phyloP scores from a whole-genome alignment of 1,284 basidiomycete genomes.

The Pascua guehoae region DNA sequence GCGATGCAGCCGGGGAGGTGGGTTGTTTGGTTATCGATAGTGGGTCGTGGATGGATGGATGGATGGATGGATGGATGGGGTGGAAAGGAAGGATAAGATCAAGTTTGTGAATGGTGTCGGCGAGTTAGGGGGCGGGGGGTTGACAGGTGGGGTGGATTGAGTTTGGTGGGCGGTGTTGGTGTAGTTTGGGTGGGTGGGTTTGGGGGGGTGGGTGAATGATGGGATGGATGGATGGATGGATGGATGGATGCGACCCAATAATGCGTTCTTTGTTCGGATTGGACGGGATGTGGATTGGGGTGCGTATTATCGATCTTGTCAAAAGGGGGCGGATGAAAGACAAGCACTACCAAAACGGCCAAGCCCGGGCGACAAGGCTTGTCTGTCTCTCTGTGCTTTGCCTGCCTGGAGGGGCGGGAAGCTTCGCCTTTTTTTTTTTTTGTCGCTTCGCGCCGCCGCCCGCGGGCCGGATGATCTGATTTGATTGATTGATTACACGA shows the following conservation, averaged over 20 bases:
- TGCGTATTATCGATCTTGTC: neutral
- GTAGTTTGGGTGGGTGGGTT: neutral
- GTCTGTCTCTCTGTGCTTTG: too few relatives aligned
- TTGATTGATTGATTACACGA: too few relatives aligned
- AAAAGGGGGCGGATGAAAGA: neutral
- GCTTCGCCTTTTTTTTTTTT: too few relatives aligned
- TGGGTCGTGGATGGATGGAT: slow-evolving; percentile 6
- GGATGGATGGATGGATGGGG: slow-evolving; percentile 2
- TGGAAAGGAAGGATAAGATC: neutral
- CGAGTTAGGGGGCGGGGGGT: neutral
- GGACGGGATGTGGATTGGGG: neutral
- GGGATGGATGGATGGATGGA: neutral
- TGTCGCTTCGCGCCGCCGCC: too few relatives aligned
- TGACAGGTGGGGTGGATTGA: neutral
- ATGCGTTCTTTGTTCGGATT: neutral
- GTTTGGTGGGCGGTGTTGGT: neutral
- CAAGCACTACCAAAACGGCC: too few relatives aligned
- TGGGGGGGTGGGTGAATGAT: neutral
- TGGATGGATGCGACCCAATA: neutral
- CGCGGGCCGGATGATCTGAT: too few relatives aligned
- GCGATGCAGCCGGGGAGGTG: too few relatives aligned
- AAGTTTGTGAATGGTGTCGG: neutral
- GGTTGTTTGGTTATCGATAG: too few relatives aligned
- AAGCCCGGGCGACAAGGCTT: too few relatives aligned
- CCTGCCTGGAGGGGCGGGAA: too few relatives aligned